Base-by-base conservation (phyloP, 2,329 filamentous ascomycete species). In the Teratosphaeria viscida region DNA sequence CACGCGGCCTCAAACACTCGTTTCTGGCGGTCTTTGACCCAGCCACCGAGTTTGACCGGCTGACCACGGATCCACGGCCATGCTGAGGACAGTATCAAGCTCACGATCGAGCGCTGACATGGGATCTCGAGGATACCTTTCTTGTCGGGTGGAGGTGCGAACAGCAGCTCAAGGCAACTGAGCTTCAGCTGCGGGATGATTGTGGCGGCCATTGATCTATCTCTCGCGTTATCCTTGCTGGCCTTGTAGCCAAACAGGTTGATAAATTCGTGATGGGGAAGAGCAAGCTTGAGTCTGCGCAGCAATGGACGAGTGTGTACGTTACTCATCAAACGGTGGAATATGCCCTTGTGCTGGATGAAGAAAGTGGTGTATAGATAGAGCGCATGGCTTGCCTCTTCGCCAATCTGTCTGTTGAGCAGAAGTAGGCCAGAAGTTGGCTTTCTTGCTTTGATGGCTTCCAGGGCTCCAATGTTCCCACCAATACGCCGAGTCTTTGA, bases 1-100 rank as follows among this genome's bases (percentile, higher is more conserved):
- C 60, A 63, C 26, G 49, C 57, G 14, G 43, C 56, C 55, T 68
- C 62, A 55, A 69, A 69, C 0, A 29, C n/a, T 10, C 34, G 43
- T 60, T 66, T 70, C 59, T 70, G 66, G 43, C 52, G 43, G 3
- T 54, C 56, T 54, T 68, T 69, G 34, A 68, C 53, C 54, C 59
- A 67, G 3, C 70, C 70, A 2, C 43, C 60, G 34, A 72, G 19
- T 23, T 29, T 56, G 4, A 71, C 60, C 2, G 67, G 64, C 52
- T 68, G 66, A 19, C 66, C 63, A 27, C 60, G 58, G 10, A 71
- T 55, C 32, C 57, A 68, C 1, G 60, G 64, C 57, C 60, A 64
- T 4, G 67, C 66, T 7, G 59, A 60, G 3, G 62, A 59, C 12
- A 71, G 59, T 26, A 71, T 65, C 57, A 60, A 63, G 12, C 63